Evolutionary conservation across 495 filamentous ascomycete genomes (phyloP).

Genomic region (Tuber brumale): DNA sequence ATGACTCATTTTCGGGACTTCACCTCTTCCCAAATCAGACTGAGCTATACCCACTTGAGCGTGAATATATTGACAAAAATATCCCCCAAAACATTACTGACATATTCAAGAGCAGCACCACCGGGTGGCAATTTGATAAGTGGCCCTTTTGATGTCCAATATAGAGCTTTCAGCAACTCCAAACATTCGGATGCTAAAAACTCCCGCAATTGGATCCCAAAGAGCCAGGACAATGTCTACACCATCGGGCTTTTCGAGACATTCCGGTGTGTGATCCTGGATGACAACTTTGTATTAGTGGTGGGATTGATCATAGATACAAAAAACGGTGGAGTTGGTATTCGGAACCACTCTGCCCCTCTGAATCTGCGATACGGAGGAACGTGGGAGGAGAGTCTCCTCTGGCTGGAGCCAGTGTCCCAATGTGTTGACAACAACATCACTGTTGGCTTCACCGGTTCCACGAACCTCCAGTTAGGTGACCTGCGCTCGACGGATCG

Average conservation of each 20-base stretch:
- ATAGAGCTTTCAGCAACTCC: too few species aligned
- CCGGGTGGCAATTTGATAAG: too few species aligned
- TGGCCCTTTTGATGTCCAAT: too few species aligned
- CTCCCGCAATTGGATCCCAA: conserved; percentile 1
- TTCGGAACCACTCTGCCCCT: conserved; percentile 49
- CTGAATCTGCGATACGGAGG: too few species aligned
- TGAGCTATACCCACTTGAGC: too few species aligned
- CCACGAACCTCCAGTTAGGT: background rate
- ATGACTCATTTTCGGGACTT: too few species aligned
- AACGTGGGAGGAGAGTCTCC: conserved; percentile 47
- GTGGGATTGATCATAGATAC: conserved; percentile 48
- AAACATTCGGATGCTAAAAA: background rate
- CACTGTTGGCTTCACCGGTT: conserved; percentile 44
- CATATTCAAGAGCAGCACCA: too few species aligned
- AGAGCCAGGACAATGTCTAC: conserved; percentile 23
- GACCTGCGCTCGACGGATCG: conserved; percentile 43
- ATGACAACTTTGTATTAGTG: conserved; percentile 39
- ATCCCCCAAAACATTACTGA: too few species aligned
- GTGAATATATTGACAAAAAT: too few species aligned
- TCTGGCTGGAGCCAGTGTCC: conserved; percentile 48
- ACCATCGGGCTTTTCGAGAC: conserved; percentile 8
- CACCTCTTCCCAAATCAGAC: too few species aligned
- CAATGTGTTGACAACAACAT: conserved; percentile 47
- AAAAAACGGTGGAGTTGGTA: conserved; percentile 45
- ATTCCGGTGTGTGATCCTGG: conserved; percentile 33